Evolutionary conservation across 23 red algal genomes (phyloP).

Genomic region (Gracilaria domingensis): DNA sequence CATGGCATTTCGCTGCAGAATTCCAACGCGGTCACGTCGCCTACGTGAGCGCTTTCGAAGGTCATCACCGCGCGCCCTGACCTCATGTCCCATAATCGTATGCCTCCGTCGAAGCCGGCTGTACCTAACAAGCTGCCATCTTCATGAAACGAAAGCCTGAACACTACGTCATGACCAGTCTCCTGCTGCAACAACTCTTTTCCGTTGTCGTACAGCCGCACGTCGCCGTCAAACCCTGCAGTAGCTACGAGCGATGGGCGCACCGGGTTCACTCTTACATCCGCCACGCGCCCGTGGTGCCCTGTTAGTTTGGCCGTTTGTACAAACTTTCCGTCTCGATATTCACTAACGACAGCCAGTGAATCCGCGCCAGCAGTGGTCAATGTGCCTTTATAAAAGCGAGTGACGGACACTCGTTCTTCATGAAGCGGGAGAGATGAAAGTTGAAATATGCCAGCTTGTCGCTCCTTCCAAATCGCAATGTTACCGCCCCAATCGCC

Average conservation of each 20-base stretch:
- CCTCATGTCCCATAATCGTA: constrained; percentile 77
- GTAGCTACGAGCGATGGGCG: constrained; percentile 38
- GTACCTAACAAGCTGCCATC: constrained; percentile 71
- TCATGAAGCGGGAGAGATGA: not conserved
- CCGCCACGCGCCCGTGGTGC: constrained; percentile 41
- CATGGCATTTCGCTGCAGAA: constrained; percentile 37
- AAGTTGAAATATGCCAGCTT: not conserved
- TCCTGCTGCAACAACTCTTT: constrained; percentile 17
- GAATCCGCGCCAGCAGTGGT: constrained; percentile 44
- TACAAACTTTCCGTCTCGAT: constrained; percentile 15
- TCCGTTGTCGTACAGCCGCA: constrained; percentile 34
- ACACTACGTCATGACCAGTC: constrained; percentile 61
- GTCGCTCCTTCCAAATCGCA: constrained; percentile 15
- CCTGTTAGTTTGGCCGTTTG: constrained; percentile 14
- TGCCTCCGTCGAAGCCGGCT: constrained; percentile 58
- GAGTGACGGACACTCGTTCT: constrained; percentile 47
- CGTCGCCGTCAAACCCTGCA: constrained; percentile 35
- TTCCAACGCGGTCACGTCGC: constrained; percentile 42
- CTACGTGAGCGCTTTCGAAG: constrained; percentile 53
- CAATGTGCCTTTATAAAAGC: constrained; percentile 12
- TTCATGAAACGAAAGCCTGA: constrained; percentile 61
- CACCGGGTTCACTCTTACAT: constrained; percentile 44
- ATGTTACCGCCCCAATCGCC: constrained; percentile 53
- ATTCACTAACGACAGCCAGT: constrained; percentile 27
- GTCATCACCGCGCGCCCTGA: constrained; percentile 76